phyloP scores from a whole-genome alignment of 768 basidiomycete species.

The Podaxis mareebaensis region DNA sequence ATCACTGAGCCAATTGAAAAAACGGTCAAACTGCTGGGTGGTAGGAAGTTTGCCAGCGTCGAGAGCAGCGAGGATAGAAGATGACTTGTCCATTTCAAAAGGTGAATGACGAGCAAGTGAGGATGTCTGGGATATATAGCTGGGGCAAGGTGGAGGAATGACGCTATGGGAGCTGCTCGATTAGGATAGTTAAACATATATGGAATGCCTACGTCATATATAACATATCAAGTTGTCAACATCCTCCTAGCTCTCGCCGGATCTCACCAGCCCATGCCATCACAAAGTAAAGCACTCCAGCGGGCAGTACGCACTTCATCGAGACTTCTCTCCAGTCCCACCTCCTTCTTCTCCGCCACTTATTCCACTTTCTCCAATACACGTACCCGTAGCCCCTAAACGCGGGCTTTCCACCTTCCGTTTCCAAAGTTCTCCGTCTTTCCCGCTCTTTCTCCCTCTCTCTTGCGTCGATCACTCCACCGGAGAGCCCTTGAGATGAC shows the following conservation, averaged over 20 bases:
- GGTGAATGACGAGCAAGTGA: background rate
- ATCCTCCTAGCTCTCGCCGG: conserved; percentile 43
- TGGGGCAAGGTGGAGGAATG: background rate
- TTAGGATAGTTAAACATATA: background rate
- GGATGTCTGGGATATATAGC: conserved; percentile 7
- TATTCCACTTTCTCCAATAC: conserved; percentile 31
- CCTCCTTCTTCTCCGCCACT: conserved; percentile 40
- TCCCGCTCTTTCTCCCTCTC: conserved; percentile 9
- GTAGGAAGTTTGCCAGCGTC: conserved; percentile 71
- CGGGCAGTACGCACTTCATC: conserved; percentile 70
- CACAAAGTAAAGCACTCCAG: conserved; percentile 70
- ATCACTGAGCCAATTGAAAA: conserved; percentile 56
- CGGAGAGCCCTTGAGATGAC: conserved; percentile 4
- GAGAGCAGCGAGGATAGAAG: conserved; percentile 65
- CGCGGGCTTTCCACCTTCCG: conserved; percentile 3
- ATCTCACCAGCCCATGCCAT: conserved; percentile 75
- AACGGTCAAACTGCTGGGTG: conserved; percentile 52
- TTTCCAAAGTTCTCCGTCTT: conserved; percentile 13
- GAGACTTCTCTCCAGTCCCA: conserved; percentile 84
- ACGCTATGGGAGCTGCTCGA: conserved; percentile 9
- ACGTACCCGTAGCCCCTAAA: conserved; percentile 8
- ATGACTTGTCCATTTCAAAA: conserved; percentile 61
- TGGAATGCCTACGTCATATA: conserved; percentile 7
- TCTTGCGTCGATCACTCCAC: background rate
- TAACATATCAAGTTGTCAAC: background rate